A percentile compares a stretch with the other conserved stretches of the same genome.
These are phyloP conservation scores for Trichoderma simmonsii DNA, from an alignment of 2,329 filamentous ascomycete species.

Conservation along the genomic window DNA sequence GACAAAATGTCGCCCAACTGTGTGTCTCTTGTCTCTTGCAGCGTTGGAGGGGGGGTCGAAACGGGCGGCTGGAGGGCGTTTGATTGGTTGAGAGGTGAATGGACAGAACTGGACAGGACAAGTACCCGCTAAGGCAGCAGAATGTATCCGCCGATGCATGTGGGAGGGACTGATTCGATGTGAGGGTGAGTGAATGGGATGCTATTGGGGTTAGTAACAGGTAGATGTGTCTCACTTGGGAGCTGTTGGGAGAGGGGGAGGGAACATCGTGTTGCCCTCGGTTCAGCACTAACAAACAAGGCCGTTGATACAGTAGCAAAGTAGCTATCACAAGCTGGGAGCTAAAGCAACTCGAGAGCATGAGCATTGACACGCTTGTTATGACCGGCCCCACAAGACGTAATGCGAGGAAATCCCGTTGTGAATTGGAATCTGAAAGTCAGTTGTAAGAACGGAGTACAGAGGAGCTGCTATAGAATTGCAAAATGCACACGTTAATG, in stretches of 20 bases:
- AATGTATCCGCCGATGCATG: neutral
- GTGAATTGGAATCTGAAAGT: neutral
- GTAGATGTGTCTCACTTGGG: neutral
- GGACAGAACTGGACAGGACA: neutral
- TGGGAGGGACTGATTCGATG: neutral
- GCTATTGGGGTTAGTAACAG: too few species aligned
- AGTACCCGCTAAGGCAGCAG: neutral
- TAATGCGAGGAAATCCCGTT: neutral
- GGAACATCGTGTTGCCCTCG: neutral
- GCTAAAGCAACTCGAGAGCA: neutral
- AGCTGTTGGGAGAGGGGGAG: neutral
- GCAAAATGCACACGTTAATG: neutral
- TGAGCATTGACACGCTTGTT: neutral
- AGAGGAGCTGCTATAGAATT: too few species aligned
- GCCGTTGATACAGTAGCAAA: neutral
- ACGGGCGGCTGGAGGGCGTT: neutral
- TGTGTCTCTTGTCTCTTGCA: neutral
- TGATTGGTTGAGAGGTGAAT: neutral
- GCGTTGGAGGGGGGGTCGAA: neutral
- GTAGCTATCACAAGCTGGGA: neutral
- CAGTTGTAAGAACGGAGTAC: neutral
- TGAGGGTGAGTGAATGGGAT: neutral
- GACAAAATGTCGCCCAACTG: neutral
- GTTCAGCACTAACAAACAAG: neutral
- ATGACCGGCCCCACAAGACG: neutral